These are phyloP conservation scores for Glycine soja DNA, from an alignment of 306 rosid genomes.

Conservation along the genomic window DNA sequence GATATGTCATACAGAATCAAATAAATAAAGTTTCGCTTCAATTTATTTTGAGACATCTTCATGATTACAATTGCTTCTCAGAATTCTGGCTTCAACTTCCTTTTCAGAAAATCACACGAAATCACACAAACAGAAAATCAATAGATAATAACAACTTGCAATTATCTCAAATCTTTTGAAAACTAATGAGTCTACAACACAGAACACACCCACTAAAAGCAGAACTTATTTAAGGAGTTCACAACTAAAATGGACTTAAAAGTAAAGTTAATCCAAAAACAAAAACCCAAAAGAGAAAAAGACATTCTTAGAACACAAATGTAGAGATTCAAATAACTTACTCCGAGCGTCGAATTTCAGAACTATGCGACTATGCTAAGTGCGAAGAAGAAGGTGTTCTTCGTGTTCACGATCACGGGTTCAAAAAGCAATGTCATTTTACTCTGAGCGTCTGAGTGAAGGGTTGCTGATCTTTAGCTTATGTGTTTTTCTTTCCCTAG, in stretches of 20 bases:
- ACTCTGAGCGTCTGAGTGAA: no score
- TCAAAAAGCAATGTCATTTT: neutral
- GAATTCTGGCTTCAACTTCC: constrained; percentile 9
- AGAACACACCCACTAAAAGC: no score
- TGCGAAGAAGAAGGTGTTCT: neutral
- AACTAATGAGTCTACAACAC: neutral
- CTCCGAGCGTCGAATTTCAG: neutral
- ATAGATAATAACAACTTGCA: neutral
- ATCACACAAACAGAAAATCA: no score
- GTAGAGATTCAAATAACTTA: neutral
- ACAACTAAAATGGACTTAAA: no score
- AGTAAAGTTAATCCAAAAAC: no score
- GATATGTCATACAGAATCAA: neutral
- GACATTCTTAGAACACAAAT: no score
- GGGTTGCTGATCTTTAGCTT: neutral
- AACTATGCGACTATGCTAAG: neutral
- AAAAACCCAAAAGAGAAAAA: no score
- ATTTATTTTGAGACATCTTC: constrained; percentile 3
- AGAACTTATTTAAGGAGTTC: neutral
- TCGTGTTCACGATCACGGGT: neutral
- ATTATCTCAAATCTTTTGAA: neutral
- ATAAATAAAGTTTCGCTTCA: no score
- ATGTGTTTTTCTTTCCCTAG: neutral
- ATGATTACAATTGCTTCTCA: constrained; percentile 13
- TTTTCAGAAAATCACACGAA: no score